Conservation (phyloP, 768 basidiomycete genomes). For the Obba rivulosa region DNA sequence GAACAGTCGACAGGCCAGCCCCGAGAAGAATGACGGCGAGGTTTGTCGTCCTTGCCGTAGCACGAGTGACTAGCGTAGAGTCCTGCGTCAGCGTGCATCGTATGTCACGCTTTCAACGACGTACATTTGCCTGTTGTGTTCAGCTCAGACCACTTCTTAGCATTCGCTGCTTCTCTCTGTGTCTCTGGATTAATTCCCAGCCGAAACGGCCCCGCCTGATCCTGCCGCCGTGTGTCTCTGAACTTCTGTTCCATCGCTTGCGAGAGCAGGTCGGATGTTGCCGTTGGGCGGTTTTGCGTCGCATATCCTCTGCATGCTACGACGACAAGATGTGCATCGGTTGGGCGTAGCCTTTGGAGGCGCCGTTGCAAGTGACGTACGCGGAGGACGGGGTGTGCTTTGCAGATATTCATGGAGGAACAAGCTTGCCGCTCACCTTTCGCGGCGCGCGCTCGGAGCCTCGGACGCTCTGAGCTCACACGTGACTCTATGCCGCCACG, state of each 20-base stretch:
- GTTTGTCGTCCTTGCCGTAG: conserved; percentile 48
- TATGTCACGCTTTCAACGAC: not conserved
- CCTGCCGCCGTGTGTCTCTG: conserved; percentile 35
- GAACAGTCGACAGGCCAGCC: conserved; percentile 72
- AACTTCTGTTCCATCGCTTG: conserved; percentile 61
- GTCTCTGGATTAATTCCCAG: conserved; percentile 61
- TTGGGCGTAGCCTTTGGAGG: not conserved
- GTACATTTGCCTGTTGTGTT: conserved; percentile 72
- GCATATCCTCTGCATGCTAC: conserved; percentile 32
- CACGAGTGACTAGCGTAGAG: conserved; percentile 38
- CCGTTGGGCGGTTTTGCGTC: conserved; percentile 32
- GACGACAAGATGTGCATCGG: not conserved
- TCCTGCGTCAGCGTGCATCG: too few species aligned
- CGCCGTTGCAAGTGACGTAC: conserved; percentile 1
- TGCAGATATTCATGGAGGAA: conserved; percentile 8
- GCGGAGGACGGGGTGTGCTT: conserved; percentile 4
- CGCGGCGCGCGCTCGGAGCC: not conserved
- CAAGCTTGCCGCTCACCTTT: not conserved
- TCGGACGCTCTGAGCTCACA: not conserved
- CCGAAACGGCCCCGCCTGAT: conserved; percentile 73
- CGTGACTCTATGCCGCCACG: conserved; percentile 5
- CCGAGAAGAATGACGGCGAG: conserved; percentile 60
- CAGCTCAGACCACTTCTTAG: conserved; percentile 77
- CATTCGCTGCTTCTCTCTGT: conserved; percentile 45
- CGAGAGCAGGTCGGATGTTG: conserved; percentile 45